Evolutionary conservation across 352 stramenopile genomes (phyloP).

Genomic region (Globisporangium parvum): DNA sequence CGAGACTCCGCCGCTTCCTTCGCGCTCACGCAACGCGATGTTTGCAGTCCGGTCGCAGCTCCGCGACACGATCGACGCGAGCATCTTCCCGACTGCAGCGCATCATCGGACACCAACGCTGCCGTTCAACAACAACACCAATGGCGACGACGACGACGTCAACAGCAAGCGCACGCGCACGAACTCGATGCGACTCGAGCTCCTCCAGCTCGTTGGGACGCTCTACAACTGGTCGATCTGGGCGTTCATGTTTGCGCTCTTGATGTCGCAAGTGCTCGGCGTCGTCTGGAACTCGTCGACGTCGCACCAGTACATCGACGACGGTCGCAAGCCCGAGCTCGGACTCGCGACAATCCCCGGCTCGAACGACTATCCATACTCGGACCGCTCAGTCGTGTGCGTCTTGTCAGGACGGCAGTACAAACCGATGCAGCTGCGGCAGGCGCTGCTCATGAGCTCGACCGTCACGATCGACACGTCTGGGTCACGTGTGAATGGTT

Average conservation of each 20-base stretch:
- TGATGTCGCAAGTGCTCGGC: constrained; percentile 12
- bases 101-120: not conserved
- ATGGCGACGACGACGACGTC: not conserved
- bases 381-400: constrained; percentile 9
- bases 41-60: not conserved
- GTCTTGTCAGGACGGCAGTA: constrained; percentile 9
- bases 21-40: not conserved
- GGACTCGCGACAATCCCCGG: not conserved
- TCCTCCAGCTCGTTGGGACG: not conserved
- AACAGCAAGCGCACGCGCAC: not conserved
- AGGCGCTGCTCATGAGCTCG: not conserved
- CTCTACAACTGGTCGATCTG: constrained; percentile 16
- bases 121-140: not conserved
- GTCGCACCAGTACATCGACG: not conserved
- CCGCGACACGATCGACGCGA: not conserved
- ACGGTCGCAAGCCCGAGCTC: constrained; percentile 5
- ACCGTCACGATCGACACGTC: constrained; percentile 11
- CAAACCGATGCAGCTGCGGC: constrained; percentile 13
- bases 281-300: constrained; percentile 15
- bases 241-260: constrained; percentile 8
- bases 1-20: too few relatives aligned
- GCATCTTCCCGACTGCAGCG: not conserved
- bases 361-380: constrained; percentile 9
- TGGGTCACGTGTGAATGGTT: constrained; percentile 8
- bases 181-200: not conserved